Percentiles rank a stretch among this genome's conserved stretches.
Evolutionary conservation across 2,329 filamentous ascomycete species (phyloP).

Genomic region (Magnaporthiopsis incrustans): DNA sequence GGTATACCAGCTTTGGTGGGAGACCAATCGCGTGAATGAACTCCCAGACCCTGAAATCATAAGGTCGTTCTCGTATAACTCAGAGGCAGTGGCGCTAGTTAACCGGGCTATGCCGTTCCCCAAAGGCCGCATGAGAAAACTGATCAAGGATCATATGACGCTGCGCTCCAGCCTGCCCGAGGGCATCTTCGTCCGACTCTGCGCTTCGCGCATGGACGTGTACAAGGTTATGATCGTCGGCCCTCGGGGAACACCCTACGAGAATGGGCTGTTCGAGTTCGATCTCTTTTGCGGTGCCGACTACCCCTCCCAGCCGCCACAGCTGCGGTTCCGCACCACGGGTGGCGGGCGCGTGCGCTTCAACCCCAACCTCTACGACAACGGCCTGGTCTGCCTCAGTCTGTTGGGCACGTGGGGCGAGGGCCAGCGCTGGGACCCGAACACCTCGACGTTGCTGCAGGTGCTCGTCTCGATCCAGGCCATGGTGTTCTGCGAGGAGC

Average conservation of each 20-base stretch:
- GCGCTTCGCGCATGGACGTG: conserved; percentile 35
- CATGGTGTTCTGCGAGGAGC: conserved; percentile 47
- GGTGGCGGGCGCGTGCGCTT: conserved; percentile 29
- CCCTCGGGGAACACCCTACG: conserved; percentile 42
- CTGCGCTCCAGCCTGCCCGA: conserved; percentile 38
- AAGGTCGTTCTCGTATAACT: conserved; percentile 17
- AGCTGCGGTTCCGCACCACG: conserved; percentile 36
- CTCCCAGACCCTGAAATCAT: conserved; percentile 28
- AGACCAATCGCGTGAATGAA: conserved; percentile 22
- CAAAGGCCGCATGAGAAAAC: conserved; percentile 36
- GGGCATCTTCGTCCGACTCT: conserved; percentile 42
- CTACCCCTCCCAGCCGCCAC: conserved; percentile 35
- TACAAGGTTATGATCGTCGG: conserved; percentile 44
- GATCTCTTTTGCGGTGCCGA: conserved; percentile 34
- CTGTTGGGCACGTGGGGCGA: conserved; percentile 38
- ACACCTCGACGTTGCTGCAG: conserved; percentile 40
- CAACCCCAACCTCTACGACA: conserved; percentile 43
- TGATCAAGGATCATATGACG: conserved; percentile 36
- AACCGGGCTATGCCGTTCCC: conserved; percentile 9
- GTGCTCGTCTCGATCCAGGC: conserved; percentile 48
- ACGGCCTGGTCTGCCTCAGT: conserved; percentile 43
- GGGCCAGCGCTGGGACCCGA: conserved; percentile 36
- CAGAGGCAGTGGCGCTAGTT: conserved; percentile 10
- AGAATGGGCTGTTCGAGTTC: conserved; percentile 46
- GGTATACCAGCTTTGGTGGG: conserved; percentile 21